These are phyloP conservation scores for Talinum fruticosum DNA, from an alignment of 148 eudicot genomes.

Conservation along the genomic window DNA sequence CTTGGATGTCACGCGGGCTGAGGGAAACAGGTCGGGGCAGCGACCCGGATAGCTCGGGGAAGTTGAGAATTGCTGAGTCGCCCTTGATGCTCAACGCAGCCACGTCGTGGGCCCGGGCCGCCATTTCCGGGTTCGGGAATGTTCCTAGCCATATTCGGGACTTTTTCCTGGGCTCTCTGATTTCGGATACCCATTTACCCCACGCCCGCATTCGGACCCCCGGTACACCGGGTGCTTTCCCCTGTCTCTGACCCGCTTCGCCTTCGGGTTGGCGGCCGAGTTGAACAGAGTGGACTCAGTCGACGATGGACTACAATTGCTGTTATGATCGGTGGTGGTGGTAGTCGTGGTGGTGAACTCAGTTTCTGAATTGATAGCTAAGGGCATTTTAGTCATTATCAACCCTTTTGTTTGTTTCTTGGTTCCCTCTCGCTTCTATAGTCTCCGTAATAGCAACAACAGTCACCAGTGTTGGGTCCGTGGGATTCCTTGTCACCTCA, in stretches of 20 bases:
- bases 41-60: slow-evolving; percentile 55
- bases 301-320: background rate
- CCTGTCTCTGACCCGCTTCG: slow-evolving; percentile 23
- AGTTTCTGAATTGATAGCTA: background rate
- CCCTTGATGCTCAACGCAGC: slow-evolving; percentile 82
- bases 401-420: background rate
- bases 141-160: slow-evolving; percentile 93
- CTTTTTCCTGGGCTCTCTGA: slow-evolving; percentile 70
- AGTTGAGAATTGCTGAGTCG: slow-evolving; percentile 68
- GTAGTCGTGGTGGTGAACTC: background rate
- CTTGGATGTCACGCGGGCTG: slow-evolving; percentile 72
- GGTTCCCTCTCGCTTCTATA: background rate
- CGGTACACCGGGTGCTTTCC: slow-evolving; percentile 59
- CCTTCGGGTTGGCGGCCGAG: background rate
- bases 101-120: slow-evolving; percentile 86
- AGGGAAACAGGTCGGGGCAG: slow-evolving; percentile 65
- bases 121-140: slow-evolving; percentile 76
- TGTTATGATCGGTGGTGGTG: background rate
- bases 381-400: slow-evolving; percentile 18
- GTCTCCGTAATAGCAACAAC: background rate
- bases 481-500: background rate
- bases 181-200: slow-evolving; percentile 99
- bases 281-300: slow-evolving; percentile 11
- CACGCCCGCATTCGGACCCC: slow-evolving; percentile 68
- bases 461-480: background rate